These are phyloP conservation scores for Phytophthora palmivora DNA, from an alignment of 352 stramenopile genomes.

Conservation along the genomic window DNA sequence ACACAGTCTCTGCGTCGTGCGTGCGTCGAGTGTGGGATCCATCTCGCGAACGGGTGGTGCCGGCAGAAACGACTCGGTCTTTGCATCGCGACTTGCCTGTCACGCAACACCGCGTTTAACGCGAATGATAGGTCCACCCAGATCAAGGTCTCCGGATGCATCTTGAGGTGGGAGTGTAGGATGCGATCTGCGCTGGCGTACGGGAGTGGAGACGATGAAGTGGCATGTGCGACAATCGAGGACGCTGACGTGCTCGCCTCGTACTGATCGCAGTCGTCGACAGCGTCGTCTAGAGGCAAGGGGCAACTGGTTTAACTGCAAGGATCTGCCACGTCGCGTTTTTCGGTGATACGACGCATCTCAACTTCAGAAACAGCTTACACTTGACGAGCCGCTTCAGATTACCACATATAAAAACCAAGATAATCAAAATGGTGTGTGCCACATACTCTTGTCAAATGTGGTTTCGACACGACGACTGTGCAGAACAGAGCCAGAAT, in stretches of 20 bases:
- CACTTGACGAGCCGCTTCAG: conserved; percentile 8
- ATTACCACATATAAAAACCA: conserved; percentile 6
- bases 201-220: neutral
- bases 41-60: conserved; percentile 18
- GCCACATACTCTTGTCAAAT: conserved; percentile 6
- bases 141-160: conserved; percentile 3
- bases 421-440: conserved; percentile 4
- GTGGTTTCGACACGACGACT: conserved; percentile 9
- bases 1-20: conserved; percentile 24
- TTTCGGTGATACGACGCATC: conserved; percentile 28
- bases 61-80: conserved; percentile 15
- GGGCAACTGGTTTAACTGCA: conserved; percentile 6
- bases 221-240: conserved; percentile 23
- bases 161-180: conserved; percentile 13
- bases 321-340: conserved; percentile 20
- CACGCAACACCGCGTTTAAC: conserved; percentile 24
- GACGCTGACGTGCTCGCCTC: conserved; percentile 13
- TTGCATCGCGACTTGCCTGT: conserved; percentile 24
- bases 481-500: neutral
- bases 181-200: conserved; percentile 23
- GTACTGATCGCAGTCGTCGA: conserved; percentile 8
- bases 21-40: conserved; percentile 17
- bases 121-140: conserved; percentile 12
- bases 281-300: neutral
- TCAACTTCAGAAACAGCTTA: conserved; percentile 27